Evolutionary conservation across 306 rosid species (phyloP), one percentile per base, ranked within the genome.

Genomic region (Cajanus cajan): DNA sequence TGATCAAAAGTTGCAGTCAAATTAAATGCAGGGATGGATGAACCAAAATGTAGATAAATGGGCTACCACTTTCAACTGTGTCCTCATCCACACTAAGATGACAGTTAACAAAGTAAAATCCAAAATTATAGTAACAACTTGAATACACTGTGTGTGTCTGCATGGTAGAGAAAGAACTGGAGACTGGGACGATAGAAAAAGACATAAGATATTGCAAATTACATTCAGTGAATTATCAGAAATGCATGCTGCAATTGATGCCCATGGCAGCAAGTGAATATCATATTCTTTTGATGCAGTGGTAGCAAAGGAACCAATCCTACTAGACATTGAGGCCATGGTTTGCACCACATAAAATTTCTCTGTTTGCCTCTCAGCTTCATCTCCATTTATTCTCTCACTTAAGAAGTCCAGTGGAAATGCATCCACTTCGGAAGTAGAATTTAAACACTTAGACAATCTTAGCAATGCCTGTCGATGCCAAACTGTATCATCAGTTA

Each of bases 201-300:
- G 80, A 73, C 48, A 71, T 78, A 83, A 86, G 78, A 82, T 25
- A 74, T 50, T 33, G 85, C 63, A 82, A 84, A 83, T 92, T 90
- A 94, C 98, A 83, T 85, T 84, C 25, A 58, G 80, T 64, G 92
- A 84, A 84, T 78, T 78, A 39, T 87, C 91, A 10, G 98, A 87
- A 78, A 84, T 94, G 94, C 95, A 94, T 71, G 94, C 97, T 6
- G 97, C 97, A 45, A 94, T 74, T 25, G 98, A 94, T 81, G 97
- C 98, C 98, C 98, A 94, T 12, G 98, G 98, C 64, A 92, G 87
- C 88, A 94, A 87, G 88, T 94, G 95, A 84, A 94, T 94, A 85
- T 94, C 98, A 85, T 92, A 92, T 85, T 94, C 97, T 85, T 88
- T 94, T 11, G 94, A 90, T 66, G 95, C 97, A 66, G 92, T 87